Evolutionary conservation across 371 early-diverging fungal genomes (phyloP), one percentile per base, ranked within the genome.

Genomic region (Lichtheimia ornata): DNA sequence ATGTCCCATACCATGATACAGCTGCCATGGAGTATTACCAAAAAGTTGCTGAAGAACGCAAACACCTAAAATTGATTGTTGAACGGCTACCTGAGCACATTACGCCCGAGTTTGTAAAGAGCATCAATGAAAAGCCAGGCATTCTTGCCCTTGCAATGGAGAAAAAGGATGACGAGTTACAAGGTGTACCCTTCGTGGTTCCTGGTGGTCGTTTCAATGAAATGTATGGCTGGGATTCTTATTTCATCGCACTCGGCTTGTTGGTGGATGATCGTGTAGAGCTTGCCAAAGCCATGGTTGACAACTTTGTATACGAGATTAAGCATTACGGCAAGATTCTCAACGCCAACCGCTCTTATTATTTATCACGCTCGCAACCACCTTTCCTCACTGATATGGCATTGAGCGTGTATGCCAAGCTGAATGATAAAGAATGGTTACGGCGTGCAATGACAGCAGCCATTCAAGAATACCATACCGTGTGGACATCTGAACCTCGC

Each of bases 141-240:
- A 90, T 98, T 18, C 81, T 98, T 47, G 81, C 97, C 4, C 77
- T 98, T 56, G 94, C 89, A 0, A 88, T 96, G 75, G 40, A 83
- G 79, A 59, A 42, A 6, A 56, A 61, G n/a, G 82, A 80, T 40
- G 72, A 81, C 43, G 89, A 88, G 1, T 69, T 88, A 53, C 74
- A 75, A 12, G 96, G 96, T 5, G 89, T 91, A 14, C 96, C 96
- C 0, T 98, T 97, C 72, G 94, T 96, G 7, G 98, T 98, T 0
- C 99, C 98, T 1, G 99, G 99, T 40, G 99, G 99, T 4, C 84
- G 99, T 0, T 98, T 97, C 79, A 98, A 97, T 73, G 99, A 98
- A 78, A 96, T 95, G 93, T 98, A 98, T 70, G 97, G 98, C 1
- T 97, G 98, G 98, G 98, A 98, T 69, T 90, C 91, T 28, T 97